Base-by-base conservation (phyloP, 805 yeast species). In the Monosporozyma servazzii region DNA sequence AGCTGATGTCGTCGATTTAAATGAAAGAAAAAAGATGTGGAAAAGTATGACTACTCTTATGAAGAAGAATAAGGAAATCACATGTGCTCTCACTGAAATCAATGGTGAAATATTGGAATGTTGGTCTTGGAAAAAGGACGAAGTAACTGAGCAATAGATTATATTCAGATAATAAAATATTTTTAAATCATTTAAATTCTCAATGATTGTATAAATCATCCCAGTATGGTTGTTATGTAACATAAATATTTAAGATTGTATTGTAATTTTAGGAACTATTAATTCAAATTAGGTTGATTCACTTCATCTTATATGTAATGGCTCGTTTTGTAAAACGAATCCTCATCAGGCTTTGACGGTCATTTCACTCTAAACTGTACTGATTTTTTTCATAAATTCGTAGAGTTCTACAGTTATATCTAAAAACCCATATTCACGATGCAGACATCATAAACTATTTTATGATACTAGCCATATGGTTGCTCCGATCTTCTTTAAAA, bases 71-170 rank as follows among this genome's bases (percentile, higher is more conserved):
- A 46, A 51, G 5, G 81, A 81, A 57, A 78, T 88, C 17, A 74
- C 80, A 48, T 70, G 74, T 17, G 73, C 78, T 40, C 76, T 81
- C 51, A 69, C 79, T 47, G 96, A 88, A 63, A 75, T 81, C 30
- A 82, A 83, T 59, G 96, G 96, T 27, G 96, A 88, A 59, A 85
- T 88, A 54, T 76, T 85, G 71, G 79, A 80, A 62, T 86, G 86
- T 20, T 86, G 95, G 88, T 86, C 84, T 60, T 88, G 95, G 96
- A 75, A 80, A 33, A 36, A 45, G 15, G 11, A 15, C 3, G 30
- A 20, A 30, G 25, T 18, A 13, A 33, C 37, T 30, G 39, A 17
- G 4, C 15, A 29, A 18, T 9, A 17, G 42, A 33, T 15, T 33
- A 33, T 33, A 33, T 33, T 33, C 37, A 15, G n/a, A 33, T 13